Percentiles rank a stretch among this genome's conserved stretches.
Conservation (phyloP, 371 early-diverging fungal genomes). For the Haplosporangium sp. region DNA sequence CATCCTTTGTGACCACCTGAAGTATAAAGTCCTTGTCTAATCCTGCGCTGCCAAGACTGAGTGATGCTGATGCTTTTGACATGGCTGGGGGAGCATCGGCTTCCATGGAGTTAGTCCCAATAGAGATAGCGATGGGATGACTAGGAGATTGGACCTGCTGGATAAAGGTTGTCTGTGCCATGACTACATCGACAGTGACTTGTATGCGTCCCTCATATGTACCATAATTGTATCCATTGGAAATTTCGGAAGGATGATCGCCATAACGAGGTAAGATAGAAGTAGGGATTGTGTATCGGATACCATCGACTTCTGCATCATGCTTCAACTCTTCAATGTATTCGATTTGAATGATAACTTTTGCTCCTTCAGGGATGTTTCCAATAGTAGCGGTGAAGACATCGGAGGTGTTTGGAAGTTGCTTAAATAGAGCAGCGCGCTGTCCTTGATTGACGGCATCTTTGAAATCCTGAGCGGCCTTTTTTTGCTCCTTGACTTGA, state of each 20-base stretch:
- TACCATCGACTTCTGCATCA: constrained; percentile 58
- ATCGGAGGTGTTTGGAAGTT: constrained; percentile 17
- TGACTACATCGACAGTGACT: constrained; percentile 17
- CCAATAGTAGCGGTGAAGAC: constrained; percentile 28
- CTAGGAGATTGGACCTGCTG: constrained; percentile 33
- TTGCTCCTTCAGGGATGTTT: constrained; percentile 18
- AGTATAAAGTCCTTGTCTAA: constrained; percentile 51
- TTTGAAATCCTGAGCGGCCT: constrained; percentile 16
- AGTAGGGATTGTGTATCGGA: constrained; percentile 60
- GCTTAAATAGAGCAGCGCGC: constrained; percentile 19
- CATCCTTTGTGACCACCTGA: constrained; percentile 41
- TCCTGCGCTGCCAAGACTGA: constrained; percentile 11
- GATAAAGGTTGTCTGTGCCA: constrained; percentile 12
- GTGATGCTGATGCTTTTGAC: constrained; percentile 27
- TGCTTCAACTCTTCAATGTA: constrained; percentile 58
- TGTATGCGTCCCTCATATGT: background rate
- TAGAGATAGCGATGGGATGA: constrained; percentile 23
- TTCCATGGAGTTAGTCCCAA: constrained; percentile 30
- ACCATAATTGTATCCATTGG: background rate
- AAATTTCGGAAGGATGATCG: constrained; percentile 6
- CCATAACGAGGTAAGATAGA: constrained; percentile 57
- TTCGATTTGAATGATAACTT: constrained; percentile 53
- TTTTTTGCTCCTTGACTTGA: constrained; percentile 25
- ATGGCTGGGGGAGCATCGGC: constrained; percentile 18
- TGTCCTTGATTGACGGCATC: constrained; percentile 21